These are phyloP conservation scores for Cucumis sativus DNA, from an alignment of 306 rosid genomes.

Conservation along the genomic window Cucumber_9930_V3 NC_026661.2:18564501-18565000, in stretches of 20 bases:
- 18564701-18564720: conserved; percentile 40
- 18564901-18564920: neutral
- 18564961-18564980: neutral
- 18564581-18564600: neutral
- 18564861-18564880: neutral
- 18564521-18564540: conserved; percentile 90
- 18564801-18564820: neutral
- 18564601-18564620: neutral
- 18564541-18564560: conserved; percentile 13
- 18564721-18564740: conserved; percentile 58
- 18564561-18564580: conserved; percentile 4
- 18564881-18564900: neutral
- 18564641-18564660: neutral
- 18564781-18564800: neutral
- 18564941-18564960: neutral
- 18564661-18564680: neutral
- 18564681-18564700: conserved; percentile 76
- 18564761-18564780: conserved; percentile 31
- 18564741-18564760: conserved; percentile 67
- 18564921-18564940: neutral
- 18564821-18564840: neutral
- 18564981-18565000: neutral
- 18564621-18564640: neutral
- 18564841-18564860: neutral
- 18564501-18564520: conserved; percentile 95